Evolutionary conservation across 257 asterid genomes (phyloP), one percentile per base, ranked within the genome.

Genomic region (Salvia miltiorrhiza): DNA sequence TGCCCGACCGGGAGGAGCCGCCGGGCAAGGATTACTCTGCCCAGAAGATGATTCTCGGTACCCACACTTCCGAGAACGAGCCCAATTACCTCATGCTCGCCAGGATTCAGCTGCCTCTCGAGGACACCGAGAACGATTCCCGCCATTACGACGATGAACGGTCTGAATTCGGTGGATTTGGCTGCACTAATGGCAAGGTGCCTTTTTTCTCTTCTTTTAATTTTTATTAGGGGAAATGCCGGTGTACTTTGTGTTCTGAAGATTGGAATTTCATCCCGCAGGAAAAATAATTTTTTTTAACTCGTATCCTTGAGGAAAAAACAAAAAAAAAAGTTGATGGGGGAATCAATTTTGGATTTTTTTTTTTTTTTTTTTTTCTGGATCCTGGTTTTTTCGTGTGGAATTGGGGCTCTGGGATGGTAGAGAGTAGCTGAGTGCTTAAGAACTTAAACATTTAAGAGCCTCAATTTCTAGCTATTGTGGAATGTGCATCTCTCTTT

Each of bases 151-250:
- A 90, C 19, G 96, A 93, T 28, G 97, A 88, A 14, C 88, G 88
- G 23, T 76, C 89, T 0, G 96, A 90, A 47, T 80, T 73, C 10
- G 97, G 97, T 10, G 96, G 96, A 1, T 93, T 90, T 60, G 97
- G 97, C 35, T 85, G 87, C 76, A 90, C 97, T 65, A 90, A 83
- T 8, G 98, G 95, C 63, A 93, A 90, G 98, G 97, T 93, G 14
- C 20, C 41, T 24, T 13, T 1, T 28, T 30, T 1, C 9, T 52
- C 52, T 30, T 11, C 49, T 39, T 32, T 26, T 30, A 17, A 6
- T 5, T 48, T 17, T 4, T 10, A 21, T 26, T 23, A 16, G 35
- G 35, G 4, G 21, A 24, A 37, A 33, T 4, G 44, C 11, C 4
- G 30, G 39, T 71, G 72, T 66, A 59, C 65, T 9, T 40, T 1